These are phyloP conservation scores for Ascochyta lentis DNA, from an alignment of 2,329 filamentous ascomycete species.

Conservation along the genomic window DNA sequence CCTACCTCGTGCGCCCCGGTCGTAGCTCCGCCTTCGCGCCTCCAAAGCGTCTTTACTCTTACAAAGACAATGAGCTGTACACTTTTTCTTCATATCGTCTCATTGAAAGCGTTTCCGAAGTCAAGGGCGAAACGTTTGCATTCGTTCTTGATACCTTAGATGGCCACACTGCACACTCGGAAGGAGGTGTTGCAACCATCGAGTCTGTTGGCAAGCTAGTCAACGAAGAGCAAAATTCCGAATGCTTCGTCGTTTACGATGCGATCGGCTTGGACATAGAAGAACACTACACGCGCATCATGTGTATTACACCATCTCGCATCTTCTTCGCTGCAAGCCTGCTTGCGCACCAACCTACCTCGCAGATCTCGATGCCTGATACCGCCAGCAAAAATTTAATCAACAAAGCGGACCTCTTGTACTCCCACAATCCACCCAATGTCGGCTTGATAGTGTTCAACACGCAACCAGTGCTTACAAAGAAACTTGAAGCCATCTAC, in stretches of 20 bases:
- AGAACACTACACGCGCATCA: constrained; percentile 20
- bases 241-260: constrained; percentile 24
- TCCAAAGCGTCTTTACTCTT: constrained; percentile 30
- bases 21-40: constrained; percentile 24
- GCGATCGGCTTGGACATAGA: constrained; percentile 25
- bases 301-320: constrained; percentile 16
- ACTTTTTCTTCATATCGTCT: constrained; percentile 26
- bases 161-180: constrained; percentile 28
- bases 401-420: constrained; percentile 24
- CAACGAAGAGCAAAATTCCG: constrained; percentile 8
- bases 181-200: constrained; percentile 23
- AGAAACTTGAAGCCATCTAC: constrained; percentile 17
- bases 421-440: neutral
- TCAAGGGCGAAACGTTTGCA: constrained; percentile 21
- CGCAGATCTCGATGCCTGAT: constrained; percentile 18
- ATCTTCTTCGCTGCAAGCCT: constrained; percentile 22
- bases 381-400: constrained; percentile 13
- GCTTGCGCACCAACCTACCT: constrained; percentile 30
- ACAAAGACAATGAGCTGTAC: constrained; percentile 24
- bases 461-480: constrained; percentile 10
- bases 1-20: constrained; percentile 32
- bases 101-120: constrained; percentile 24
- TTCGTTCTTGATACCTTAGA: constrained; percentile 32
- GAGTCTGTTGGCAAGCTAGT: constrained; percentile 22
- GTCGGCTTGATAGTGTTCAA: constrained; percentile 19